Percentiles rank a stretch among this genome's conserved stretches.
Conservation (phyloP, 257 asterid species). For the Solanum chaucha region DNA sequence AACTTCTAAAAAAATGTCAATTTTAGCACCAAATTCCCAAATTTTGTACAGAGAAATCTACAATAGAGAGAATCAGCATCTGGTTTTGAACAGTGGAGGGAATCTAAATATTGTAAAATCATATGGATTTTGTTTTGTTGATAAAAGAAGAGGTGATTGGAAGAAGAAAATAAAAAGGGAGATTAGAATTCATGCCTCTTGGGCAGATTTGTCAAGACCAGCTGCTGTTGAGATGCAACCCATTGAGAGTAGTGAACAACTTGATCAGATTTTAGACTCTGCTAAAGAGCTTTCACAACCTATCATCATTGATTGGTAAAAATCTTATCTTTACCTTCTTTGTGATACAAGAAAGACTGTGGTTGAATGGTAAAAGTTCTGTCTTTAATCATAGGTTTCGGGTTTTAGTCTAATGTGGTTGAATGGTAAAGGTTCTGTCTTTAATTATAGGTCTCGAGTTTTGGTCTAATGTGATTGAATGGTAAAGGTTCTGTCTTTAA, state of each 20-base stretch:
- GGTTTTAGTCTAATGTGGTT: not conserved
- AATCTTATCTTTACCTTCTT: not conserved
- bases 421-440: not conserved
- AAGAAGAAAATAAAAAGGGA: conserved; percentile 22
- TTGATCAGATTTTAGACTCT: conserved; percentile 53
- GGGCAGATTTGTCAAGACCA: conserved; percentile 42
- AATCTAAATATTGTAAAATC: conserved; percentile 19
- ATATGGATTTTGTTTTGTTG: conserved; percentile 27
- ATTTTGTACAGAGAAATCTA: conserved; percentile 47
- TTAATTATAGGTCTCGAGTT: not conserved
- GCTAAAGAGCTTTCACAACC: conserved; percentile 61
- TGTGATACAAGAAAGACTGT: not conserved
- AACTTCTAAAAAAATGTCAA: conserved; percentile 29
- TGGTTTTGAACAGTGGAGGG: conserved; percentile 16
- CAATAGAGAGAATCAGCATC: conserved; percentile 21
- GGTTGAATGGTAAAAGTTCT: not conserved
- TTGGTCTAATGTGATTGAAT: not conserved
- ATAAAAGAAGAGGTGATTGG: conserved; percentile 23
- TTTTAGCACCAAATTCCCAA: conserved; percentile 54
- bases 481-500: not conserved
- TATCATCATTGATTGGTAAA: conserved; percentile 62
- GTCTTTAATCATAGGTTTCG: not conserved
- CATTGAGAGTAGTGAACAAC: conserved; percentile 38
- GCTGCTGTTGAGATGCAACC: conserved; percentile 38
- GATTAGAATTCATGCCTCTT: conserved; percentile 23